Evolutionary conservation across 2,329 filamentous ascomycete genomes (phyloP), one percentile per base, ranked within the genome.

Genomic region (Botrytis porri): DNA sequence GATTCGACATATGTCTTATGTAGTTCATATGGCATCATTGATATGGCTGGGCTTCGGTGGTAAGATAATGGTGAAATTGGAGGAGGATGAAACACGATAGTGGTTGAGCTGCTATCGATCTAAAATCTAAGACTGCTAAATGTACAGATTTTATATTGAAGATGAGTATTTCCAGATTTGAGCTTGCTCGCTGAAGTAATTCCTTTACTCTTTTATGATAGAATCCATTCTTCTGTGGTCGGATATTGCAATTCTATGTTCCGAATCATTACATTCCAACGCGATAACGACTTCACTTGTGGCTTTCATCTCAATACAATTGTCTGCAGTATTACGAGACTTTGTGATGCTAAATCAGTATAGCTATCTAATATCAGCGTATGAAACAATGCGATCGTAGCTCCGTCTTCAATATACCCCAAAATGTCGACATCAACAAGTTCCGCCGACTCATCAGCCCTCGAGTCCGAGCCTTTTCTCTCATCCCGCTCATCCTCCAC

Each of bases 401-500:
- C 20, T 51, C 6, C 35, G 25, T 54, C 25, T 9, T 54, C 64
- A 37, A 57, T n/a, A 25, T 67, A 16, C 62, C 20, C 20, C 35
- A 22, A 22, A 2, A 67, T 67, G 37, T 41, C n/a, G n/a, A 51
- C 70, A 39, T 29, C 54, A 7, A 48, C 61, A 37, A 29, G 16
- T 29, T 35, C 45, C 16, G 25, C 60, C 32, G 62, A 71, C n/a
- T 45, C 69, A 22, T 70, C 62, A n/a, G 64, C 45, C 5, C 64
- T 67, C 32, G 48, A 70, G 9, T 35, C 51, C 63, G 60, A 73
- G 25, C 75, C 75, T 25, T 73, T 77, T 57, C 70, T 77, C 25
- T 73, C 75, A 5, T 72, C 73, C 25, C 66, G 67, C 73, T 57
- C 75, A 69, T n/a, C 71, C 67, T 57, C 73, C 74, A n/a, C 62